phyloP scores from a whole-genome alignment of 805 yeast genomes.

The Wickerhamiella domercqiae region DNA sequence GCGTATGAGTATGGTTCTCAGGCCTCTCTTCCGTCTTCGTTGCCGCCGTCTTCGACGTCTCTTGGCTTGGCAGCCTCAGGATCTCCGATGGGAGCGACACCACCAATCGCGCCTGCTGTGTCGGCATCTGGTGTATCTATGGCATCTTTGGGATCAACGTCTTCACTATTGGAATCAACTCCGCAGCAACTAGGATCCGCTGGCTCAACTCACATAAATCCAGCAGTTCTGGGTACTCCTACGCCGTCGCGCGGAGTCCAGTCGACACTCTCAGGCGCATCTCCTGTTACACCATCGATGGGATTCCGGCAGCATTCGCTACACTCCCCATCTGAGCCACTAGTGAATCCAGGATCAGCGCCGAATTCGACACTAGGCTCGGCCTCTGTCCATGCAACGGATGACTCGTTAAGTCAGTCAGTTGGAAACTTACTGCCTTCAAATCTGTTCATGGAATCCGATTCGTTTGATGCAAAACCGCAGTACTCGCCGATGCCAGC shows the following conservation, averaged over 20 bases:
- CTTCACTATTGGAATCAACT: background rate
- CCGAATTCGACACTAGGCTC: background rate
- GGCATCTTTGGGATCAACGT: background rate
- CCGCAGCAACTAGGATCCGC: slow-evolving; percentile 1
- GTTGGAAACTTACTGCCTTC: slow-evolving; percentile 10
- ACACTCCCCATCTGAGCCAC: background rate
- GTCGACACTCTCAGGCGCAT: background rate
- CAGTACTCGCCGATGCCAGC: background rate
- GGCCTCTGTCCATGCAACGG: slow-evolving; percentile 3
- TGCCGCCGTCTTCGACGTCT: slow-evolving; percentile 1
- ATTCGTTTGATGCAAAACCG: background rate
- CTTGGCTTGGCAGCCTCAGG: slow-evolving; percentile 1
- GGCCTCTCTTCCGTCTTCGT: background rate
- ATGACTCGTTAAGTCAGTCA: too few species aligned
- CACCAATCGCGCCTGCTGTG: slow-evolving; percentile 3
- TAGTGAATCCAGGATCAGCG: background rate
- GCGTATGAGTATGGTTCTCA: background rate
- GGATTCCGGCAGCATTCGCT: background rate
- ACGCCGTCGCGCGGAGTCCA: background rate
- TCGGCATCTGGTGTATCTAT: background rate
- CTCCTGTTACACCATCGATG: background rate
- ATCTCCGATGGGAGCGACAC: slow-evolving; percentile 4
- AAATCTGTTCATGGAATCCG: slow-evolving; percentile 9
- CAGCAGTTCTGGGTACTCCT: slow-evolving; percentile 2
- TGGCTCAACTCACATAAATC: too few species aligned